phyloP scores from a whole-genome alignment of 2,329 filamentous ascomycete genomes.

The Penicillium freii region DNA sequence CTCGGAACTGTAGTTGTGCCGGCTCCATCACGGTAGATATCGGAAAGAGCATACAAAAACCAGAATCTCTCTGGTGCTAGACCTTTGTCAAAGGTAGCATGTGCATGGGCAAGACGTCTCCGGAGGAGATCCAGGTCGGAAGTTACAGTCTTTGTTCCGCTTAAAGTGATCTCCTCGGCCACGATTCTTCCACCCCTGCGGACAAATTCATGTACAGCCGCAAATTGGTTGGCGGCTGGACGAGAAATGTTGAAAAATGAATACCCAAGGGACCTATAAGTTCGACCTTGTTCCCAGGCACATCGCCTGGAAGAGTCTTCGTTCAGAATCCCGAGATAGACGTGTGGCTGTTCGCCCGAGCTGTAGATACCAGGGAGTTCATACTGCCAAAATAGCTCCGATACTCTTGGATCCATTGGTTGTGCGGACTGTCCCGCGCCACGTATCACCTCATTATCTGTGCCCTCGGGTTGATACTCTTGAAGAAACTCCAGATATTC shows the following conservation, averaged over 20 bases:
- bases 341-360: conserved; percentile 33
- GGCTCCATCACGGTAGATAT: conserved; percentile 26
- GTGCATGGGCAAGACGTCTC: conserved; percentile 23
- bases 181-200: conserved; percentile 39
- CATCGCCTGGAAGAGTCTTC: conserved; percentile 57
- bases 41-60: conserved; percentile 36
- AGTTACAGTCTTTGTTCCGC: conserved; percentile 18
- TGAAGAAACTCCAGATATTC: conserved; percentile 35
- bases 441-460: not conserved
- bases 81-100: conserved; percentile 11
- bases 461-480: conserved; percentile 33
- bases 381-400: conserved; percentile 52
- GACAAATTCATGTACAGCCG: conserved; percentile 34
- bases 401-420: conserved; percentile 50
- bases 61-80: conserved; percentile 26
- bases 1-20: conserved; percentile 16
- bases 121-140: conserved; percentile 21
- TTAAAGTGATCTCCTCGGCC: conserved; percentile 28
- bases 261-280: conserved; percentile 56
- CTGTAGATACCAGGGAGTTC: conserved; percentile 22
- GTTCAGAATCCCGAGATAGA: conserved; percentile 66
- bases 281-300: conserved; percentile 56
- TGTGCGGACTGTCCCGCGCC: conserved; percentile 12
- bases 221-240: conserved; percentile 21
- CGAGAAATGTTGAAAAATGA: conserved; percentile 48